These are phyloP conservation scores for Cystobasidium pallidum DNA, from an alignment of 1,284 basidiomycete genomes.

Conservation along the genomic window DNA sequence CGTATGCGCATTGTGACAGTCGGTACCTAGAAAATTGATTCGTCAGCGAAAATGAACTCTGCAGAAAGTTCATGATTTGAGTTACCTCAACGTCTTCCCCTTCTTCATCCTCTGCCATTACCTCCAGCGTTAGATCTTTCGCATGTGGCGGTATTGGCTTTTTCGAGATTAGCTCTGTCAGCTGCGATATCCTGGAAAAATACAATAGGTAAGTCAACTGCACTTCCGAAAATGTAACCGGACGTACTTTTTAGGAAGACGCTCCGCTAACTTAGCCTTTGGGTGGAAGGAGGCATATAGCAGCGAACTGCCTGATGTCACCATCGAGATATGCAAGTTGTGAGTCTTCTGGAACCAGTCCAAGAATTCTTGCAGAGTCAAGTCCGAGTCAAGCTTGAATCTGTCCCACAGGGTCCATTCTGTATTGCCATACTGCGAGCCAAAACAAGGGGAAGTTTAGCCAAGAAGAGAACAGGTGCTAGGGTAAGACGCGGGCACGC, in stretches of 20 bases:
- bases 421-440: slow-evolving; percentile 67
- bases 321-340: slow-evolving; percentile 89
- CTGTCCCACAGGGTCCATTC: slow-evolving; percentile 99
- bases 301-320: slow-evolving; percentile 96
- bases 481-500: too few species aligned
- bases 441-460: slow-evolving; percentile 10
- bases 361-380: slow-evolving; percentile 84
- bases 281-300: slow-evolving; percentile 91
- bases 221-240: neutral
- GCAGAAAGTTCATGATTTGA: neutral
- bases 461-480: too few species aligned
- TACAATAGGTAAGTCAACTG: slow-evolving; percentile 47
- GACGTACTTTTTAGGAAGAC: slow-evolving; percentile 70
- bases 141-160: slow-evolving; percentile 72
- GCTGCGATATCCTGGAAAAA: slow-evolving; percentile 67
- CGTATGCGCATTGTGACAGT: slow-evolving; percentile 35
- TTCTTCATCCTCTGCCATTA: slow-evolving; percentile 88
- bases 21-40: slow-evolving; percentile 9
- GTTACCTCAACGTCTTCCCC: slow-evolving; percentile 67
- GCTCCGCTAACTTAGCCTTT: slow-evolving; percentile 88
- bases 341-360: slow-evolving; percentile 83
- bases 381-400: slow-evolving; percentile 88
- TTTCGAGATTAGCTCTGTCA: slow-evolving; percentile 93
- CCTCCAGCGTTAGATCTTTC: slow-evolving; percentile 65
- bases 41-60: neutral